Base-by-base conservation (phyloP, 768 basidiomycete species). In the Lyophyllum shimeji region DNA sequence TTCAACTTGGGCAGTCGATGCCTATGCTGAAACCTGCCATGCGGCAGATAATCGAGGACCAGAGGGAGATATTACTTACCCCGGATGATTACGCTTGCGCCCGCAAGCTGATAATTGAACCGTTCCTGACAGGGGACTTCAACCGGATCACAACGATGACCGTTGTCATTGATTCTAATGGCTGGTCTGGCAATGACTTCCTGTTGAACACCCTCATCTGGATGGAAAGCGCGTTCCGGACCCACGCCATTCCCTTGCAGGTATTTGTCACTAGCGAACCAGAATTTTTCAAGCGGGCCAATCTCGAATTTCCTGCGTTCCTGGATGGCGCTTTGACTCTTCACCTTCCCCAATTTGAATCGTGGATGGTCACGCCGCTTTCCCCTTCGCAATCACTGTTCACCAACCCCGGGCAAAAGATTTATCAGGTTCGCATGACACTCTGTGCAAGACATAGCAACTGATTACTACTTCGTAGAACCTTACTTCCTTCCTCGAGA, bases 211-310 rank as follows among this genome's bases (percentile, higher is more conserved):
- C 49, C 27, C 42, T 63, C 3, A 40, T 63, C 18, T 63, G 59
- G 59, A 48, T 63, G 47, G 62, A 53, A 25, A 53, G 58, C 21
- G 57, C 50, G n/a, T 55, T 63, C 31, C 46, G 50, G 11, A 57
- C 37, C 39, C 53, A 63, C 47, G 52, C 44, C 6, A 53, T 62
- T 34, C 61, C 61, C 29, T 55, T 62, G 9, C 61, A 59, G 37
- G 49, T 62, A 20, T 60, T 62, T 24, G 40, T 60, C 27, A 43
- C 58, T 7, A 62, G 61, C 34, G 61, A 62, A 27, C 61, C 58
- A 12, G 58, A 62, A 5, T 46, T 62, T 13, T 62, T 54, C 27
- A 53, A 55, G 6, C 52, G 58, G 37, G 59, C 59, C 18, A 63
- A 62, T 40, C 40, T 62, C 6, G 57, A 53, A 34, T 27, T 48